Evolutionary conservation across 192 early-diverging fungal species (phyloP).

Genomic region (Spinellus fusiger): DNA sequence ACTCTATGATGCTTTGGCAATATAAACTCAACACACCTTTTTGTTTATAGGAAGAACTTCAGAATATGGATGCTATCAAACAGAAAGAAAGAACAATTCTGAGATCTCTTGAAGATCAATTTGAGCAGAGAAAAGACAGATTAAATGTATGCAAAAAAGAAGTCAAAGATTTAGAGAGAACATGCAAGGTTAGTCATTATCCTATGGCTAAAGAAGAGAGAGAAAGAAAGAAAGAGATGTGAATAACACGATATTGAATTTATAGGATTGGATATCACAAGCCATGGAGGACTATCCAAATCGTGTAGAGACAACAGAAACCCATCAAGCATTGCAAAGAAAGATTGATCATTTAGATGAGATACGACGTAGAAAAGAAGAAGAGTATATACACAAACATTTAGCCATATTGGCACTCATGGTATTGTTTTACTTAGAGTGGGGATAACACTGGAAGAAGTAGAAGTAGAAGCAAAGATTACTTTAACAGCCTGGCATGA

Average conservation of each 20-base stretch:
- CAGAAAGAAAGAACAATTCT: neutral
- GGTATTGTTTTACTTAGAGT: too few relatives aligned
- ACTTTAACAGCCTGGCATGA: conserved; percentile 46
- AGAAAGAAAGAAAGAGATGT: too few relatives aligned
- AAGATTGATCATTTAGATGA: conserved; percentile 48
- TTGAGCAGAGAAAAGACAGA: neutral
- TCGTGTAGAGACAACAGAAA: conserved; percentile 50
- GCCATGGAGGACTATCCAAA: conserved; percentile 53
- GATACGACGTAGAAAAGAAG: conserved; percentile 51
- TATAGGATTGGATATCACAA: conserved; percentile 38
- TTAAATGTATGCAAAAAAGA: neutral
- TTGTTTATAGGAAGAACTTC: neutral
- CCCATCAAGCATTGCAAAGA: conserved; percentile 49
- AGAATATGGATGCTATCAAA: neutral
- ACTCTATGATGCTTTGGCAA: neutral
- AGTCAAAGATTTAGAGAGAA: neutral
- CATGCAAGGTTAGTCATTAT: neutral
- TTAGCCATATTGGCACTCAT: too few relatives aligned
- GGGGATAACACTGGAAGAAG: conserved; percentile 54
- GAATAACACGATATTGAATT: too few relatives aligned
- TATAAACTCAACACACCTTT: too few relatives aligned
- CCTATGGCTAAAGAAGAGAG: neutral
- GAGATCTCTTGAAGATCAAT: neutral
- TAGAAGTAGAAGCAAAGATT: conserved; percentile 46
- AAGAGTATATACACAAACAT: conserved; percentile 18